These are phyloP conservation scores for Bryoerythrophyllum caledonicum DNA, from an alignment of 225 moss, liverwort and hornwort species.

Conservation along the genomic window DNA sequence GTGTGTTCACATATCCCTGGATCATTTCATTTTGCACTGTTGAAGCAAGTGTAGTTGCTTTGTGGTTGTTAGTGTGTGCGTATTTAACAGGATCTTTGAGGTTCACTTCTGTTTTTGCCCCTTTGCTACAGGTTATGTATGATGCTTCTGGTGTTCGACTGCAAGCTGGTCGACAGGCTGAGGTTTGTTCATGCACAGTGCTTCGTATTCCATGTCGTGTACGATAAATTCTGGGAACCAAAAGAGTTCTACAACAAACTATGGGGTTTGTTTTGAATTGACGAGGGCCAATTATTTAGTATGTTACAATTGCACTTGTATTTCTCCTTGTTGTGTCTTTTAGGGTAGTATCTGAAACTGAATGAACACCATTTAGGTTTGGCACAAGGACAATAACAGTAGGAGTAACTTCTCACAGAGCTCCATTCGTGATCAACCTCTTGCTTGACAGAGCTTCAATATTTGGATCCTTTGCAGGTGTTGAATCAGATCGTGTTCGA, in stretches of 20 bases:
- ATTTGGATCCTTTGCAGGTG: constrained; percentile 52
- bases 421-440: constrained; percentile 6
- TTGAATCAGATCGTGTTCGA: constrained; percentile 98
- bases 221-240: background rate
- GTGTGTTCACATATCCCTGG: constrained; percentile 44
- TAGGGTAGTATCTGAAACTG: background rate
- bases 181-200: constrained; percentile 43
- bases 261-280: constrained; percentile 7
- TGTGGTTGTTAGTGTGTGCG: background rate
- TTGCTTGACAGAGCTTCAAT: constrained; percentile 7
- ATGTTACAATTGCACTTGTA: constrained; percentile 41
- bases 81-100: background rate
- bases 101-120: background rate
- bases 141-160: constrained; percentile 96
- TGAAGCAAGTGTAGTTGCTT: background rate
- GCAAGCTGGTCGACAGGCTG: constrained; percentile 99
- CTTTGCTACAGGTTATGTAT: constrained; percentile 86
- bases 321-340: background rate
- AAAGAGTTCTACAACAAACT: background rate
- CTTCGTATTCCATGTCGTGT: background rate
- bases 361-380: background rate
- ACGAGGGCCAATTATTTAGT: background rate
- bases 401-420: background rate
- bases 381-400: background rate
- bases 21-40: background rate